These are phyloP conservation scores for Neospora caninum DNA, from an alignment of 169 alveolate genomes.

Conservation along the genomic window DNA sequence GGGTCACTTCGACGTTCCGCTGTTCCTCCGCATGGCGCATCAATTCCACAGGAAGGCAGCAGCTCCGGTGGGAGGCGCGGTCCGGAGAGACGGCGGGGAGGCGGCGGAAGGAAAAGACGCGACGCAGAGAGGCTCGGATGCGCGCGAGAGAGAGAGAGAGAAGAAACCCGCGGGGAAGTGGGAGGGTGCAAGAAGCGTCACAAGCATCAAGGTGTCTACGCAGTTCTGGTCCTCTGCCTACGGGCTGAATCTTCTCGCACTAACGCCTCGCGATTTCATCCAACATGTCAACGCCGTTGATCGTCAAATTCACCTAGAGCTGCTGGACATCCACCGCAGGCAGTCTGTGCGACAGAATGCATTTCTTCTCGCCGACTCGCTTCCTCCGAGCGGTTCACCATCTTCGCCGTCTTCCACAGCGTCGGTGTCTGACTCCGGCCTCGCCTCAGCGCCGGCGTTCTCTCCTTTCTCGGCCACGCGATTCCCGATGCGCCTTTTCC, in stretches of 20 bases:
- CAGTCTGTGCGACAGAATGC: slow-evolving; percentile 9
- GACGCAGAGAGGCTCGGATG: background rate
- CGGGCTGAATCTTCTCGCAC: background rate
- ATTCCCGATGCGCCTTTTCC: background rate
- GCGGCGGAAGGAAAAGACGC: background rate
- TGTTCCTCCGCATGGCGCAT: background rate
- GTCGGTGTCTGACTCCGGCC: background rate
- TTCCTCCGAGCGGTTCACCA: background rate
- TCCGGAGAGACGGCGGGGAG: background rate
- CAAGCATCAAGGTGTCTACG: background rate
- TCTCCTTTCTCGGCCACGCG: background rate
- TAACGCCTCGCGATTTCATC: slow-evolving; percentile 19
- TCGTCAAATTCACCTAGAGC: background rate
- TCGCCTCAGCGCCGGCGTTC: background rate
- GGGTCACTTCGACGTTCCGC: slow-evolving; percentile 36
- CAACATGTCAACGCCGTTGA: background rate
- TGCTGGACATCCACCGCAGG: background rate
- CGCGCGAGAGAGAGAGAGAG: background rate
- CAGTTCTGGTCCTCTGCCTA: slow-evolving; percentile 30
- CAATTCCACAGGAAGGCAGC: background rate
- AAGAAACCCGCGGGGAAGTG: background rate
- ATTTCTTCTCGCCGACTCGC: background rate
- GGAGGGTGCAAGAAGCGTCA: background rate
- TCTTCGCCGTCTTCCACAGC: background rate
- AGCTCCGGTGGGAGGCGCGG: background rate